phyloP scores from a whole-genome alignment of 495 filamentous ascomycete genomes.

The Aspergillus leporis region DNA sequence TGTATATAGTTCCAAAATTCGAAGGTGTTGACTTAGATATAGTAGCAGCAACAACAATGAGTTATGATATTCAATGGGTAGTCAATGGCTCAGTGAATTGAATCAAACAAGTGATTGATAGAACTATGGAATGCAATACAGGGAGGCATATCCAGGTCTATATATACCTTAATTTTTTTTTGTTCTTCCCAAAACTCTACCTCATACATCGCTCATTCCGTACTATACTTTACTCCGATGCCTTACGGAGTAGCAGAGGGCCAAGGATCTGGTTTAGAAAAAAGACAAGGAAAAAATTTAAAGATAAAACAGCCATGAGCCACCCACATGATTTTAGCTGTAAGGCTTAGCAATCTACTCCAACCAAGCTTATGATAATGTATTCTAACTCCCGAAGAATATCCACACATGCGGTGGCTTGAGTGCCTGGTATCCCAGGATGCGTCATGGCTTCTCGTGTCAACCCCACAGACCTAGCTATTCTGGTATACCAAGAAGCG shows the following conservation, averaged over 20 bases:
- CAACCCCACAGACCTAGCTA: not conserved
- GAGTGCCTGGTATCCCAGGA: not conserved
- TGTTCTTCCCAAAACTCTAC: not conserved
- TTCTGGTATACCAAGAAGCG: constrained; percentile 1
- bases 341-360: constrained; percentile 9
- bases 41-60: not conserved
- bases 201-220: constrained; percentile 6
- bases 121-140: not conserved
- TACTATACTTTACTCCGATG: constrained; percentile 15
- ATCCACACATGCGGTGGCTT: not conserved
- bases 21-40: constrained; percentile 4
- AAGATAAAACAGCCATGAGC: constrained; percentile 9
- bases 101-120: not conserved
- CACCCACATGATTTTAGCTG: constrained; percentile 17
- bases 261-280: not conserved
- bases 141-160: not conserved
- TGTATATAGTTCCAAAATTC: not conserved
- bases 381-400: not conserved
- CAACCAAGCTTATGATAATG: not conserved
- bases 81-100: not conserved
- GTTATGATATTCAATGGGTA: not conserved
- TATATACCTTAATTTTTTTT: constrained; percentile 3
- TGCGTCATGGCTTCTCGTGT: constrained; percentile 4
- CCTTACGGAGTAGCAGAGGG: constrained; percentile 20
- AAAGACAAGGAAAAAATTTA: constrained; percentile 7